Evolutionary conservation across 208 protist species (phyloP), one percentile per base, ranked within the genome.

Genomic region (Crithidia sp.): DNA sequence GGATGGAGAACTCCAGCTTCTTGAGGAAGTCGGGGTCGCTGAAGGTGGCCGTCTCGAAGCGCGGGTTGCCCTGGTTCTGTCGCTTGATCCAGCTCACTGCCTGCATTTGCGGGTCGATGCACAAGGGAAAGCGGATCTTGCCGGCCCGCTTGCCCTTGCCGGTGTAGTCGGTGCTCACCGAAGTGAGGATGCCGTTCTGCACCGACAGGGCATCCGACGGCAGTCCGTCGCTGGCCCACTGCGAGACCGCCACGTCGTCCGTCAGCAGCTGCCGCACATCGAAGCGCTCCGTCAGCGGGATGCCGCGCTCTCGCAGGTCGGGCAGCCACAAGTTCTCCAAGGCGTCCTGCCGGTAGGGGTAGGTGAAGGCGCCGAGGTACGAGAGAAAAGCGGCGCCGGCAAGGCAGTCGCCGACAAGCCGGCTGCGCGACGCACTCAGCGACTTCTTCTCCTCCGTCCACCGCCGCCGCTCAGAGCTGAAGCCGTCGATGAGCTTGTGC

Each of bases 51-150:
- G 97, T 90, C 60, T 98, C 98, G 54, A 99, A 96, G 10, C 91
- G 84, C 12, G 93, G 84, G 72, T 97, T 97, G 70, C 82, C 77
- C 55, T 86, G 82, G 77, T 99, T 96, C 74, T 97, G 98, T 36
- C 98, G 92, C 85, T 99, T 99, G 76, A 99, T 99, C 98, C 98
- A 99, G 49, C 89, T 95, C 14, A 99, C 92, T 17, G 98, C 98
- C 86, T 99, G 99, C 92, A 99, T 96, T 86, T 99, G 98, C 19
- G 99, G 99, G 81, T 99, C 99, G 67, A 99, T 99, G 77, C 98
- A 99, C 43, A 99, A 90, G 40, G 99, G 98, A 77, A 98, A 99
- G 40, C 97, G 92, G 58, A 96, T 92, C 74, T 92, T 91, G 44
- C 91, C 89, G 8, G 88, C 79, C 19, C 86, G 86, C 72, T 87